Conservation (phyloP, 2,329 filamentous ascomycete genomes). For the Mycosphaerella sp. region DNA sequence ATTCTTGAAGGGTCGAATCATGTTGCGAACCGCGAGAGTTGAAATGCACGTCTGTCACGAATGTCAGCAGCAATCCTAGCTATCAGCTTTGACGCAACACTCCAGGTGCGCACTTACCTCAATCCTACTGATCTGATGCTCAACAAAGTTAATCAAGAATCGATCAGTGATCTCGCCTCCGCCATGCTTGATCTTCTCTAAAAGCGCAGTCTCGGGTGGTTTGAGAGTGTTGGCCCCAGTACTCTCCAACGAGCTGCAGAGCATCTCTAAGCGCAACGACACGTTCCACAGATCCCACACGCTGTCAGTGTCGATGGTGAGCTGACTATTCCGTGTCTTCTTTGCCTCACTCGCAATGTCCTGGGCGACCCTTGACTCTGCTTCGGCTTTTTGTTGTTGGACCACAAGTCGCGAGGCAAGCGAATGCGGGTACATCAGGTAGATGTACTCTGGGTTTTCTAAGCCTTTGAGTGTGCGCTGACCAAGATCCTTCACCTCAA, state of each 20-base stretch:
- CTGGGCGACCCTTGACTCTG: conserved; percentile 30
- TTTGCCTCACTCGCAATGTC: conserved; percentile 43
- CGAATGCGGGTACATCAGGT: conserved; percentile 88
- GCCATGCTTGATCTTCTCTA: conserved; percentile 65
- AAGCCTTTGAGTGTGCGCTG: conserved; percentile 94
- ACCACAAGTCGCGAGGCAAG: conserved; percentile 73
- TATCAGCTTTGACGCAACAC: not conserved
- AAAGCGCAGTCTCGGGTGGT: conserved; percentile 72
- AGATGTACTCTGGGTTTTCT: conserved; percentile 93
- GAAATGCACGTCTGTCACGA: conserved; percentile 66
- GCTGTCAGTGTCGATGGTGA: conserved; percentile 75
- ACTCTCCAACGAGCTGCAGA: conserved; percentile 82
- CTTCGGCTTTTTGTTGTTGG: conserved; percentile 52
- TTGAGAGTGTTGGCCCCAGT: conserved; percentile 58
- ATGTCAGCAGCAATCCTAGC: conserved; percentile 22
- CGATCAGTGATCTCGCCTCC: conserved; percentile 83
- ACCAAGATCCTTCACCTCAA: conserved; percentile 93
- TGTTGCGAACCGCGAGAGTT: conserved; percentile 70
- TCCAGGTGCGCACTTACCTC: conserved; percentile 59
- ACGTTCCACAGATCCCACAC: conserved; percentile 89
- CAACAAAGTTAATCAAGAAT: conserved; percentile 82
- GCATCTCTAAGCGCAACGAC: conserved; percentile 81
- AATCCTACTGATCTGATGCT: conserved; percentile 91
- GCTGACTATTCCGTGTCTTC: conserved; percentile 53
- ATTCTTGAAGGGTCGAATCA: conserved; percentile 64